Conservation (phyloP, 108 stramenopile species). For the Cyclotella atomus region DNA sequence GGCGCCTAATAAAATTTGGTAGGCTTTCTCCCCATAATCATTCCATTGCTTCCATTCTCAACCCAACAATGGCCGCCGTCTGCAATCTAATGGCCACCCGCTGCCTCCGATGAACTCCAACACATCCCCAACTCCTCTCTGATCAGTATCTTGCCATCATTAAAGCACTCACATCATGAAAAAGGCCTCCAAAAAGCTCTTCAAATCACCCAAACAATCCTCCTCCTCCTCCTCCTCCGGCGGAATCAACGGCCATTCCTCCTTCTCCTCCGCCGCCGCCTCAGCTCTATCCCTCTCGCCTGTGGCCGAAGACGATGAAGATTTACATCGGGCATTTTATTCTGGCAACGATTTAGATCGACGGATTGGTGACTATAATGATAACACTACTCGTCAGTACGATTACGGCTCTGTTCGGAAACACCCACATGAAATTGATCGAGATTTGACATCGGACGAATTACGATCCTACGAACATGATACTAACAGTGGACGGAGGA, state of each 20-base stretch:
- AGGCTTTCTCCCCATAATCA: too few species aligned
- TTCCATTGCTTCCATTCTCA: too few species aligned
- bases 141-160: too few species aligned
- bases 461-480: not conserved
- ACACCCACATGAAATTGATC: slow-evolving; percentile 3
- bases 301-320: not conserved
- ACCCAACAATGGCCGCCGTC: too few species aligned
- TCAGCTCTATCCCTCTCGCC: not conserved
- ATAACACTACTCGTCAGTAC: not conserved
- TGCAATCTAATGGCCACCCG: too few species aligned
- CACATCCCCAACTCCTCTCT: too few species aligned
- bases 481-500: not conserved
- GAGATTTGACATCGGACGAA: not conserved
- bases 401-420: not conserved
- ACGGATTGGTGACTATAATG: not conserved
- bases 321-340: not conserved
- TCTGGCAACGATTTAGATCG: not conserved
- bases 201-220: slow-evolving; percentile 10
- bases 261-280: slow-evolving; percentile 10
- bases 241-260: not conserved
- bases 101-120: too few species aligned
- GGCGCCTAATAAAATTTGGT: too few species aligned
- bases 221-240: not conserved
- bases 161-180: not conserved
- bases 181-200: slow-evolving; percentile 11